phyloP scores from a whole-genome alignment of 257 asterid genomes.

The Solanum tarapatanum region DNA sequence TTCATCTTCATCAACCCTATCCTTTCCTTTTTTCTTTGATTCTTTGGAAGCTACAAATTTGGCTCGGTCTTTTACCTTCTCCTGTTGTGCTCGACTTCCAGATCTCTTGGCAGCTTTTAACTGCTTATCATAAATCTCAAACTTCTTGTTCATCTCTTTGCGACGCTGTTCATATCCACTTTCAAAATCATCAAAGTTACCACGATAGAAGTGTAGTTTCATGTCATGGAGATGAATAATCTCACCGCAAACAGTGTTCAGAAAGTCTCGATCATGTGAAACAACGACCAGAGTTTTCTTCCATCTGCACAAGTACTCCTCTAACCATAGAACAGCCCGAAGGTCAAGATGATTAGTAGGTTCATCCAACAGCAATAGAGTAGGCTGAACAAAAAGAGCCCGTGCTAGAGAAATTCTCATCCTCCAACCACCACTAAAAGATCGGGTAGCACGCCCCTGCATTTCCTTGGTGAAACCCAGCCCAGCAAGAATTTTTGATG shows the following conservation, averaged over 20 bases:
- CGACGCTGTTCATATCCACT: constrained; percentile 55
- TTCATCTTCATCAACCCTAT: constrained; percentile 48
- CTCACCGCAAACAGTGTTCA: constrained; percentile 47
- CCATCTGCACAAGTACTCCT: constrained; percentile 63
- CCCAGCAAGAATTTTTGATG: constrained; percentile 68
- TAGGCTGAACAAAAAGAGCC: constrained; percentile 71
- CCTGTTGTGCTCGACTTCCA: constrained; percentile 51
- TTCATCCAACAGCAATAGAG: constrained; percentile 53
- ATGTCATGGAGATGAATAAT: constrained; percentile 57
- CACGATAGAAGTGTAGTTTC: constrained; percentile 51
- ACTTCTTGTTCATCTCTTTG: constrained; percentile 51
- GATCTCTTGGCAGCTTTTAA: constrained; percentile 48
- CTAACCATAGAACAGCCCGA: constrained; percentile 65
- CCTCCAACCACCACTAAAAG: constrained; percentile 81
- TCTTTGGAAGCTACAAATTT: constrained; percentile 49
- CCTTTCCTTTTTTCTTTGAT: constrained; percentile 40
- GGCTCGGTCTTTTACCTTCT: constrained; percentile 53
- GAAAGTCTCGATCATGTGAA: constrained; percentile 59
- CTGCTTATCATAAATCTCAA: constrained; percentile 45
- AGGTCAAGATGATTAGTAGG: constrained; percentile 75
- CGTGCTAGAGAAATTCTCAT: constrained; percentile 69
- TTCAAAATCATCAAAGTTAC: constrained; percentile 54
- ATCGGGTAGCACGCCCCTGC: constrained; percentile 51
- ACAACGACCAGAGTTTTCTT: constrained; percentile 67
- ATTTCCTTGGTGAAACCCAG: constrained; percentile 56